Evolutionary conservation across 2,329 filamentous ascomycete genomes (phyloP), one percentile per base, ranked within the genome.

Genomic region (Clarireedia hainanense): DNA sequence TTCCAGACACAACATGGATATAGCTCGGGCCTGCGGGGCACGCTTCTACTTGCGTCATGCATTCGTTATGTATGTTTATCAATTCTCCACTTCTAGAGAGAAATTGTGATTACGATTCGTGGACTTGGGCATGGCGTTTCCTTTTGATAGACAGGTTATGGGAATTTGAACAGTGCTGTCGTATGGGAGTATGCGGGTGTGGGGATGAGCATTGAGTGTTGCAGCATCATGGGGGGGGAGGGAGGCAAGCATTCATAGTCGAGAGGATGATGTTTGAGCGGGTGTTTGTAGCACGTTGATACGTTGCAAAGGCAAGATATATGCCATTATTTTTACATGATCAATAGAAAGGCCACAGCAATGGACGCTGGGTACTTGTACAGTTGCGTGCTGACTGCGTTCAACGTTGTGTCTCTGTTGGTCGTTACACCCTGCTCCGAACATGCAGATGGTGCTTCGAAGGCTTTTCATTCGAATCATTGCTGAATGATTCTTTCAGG

Each of bases 111-210:
- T 40, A 17, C 17, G 37, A n/a, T n/a, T 40, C 17, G 37, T 36
- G 30, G 48, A 54, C 47, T 23, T 45, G 48, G 50, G 58, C 59
- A 61, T 58, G 59, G 58, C 59, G 61, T 60, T 51, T 52, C 51
- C 50, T 56, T 40, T 17, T n/a, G 6, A 40, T 40, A 40, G 17
- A 40, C 17, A 40, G 37, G 37, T 14, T 40, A n/a, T 40, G 37
- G 37, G 37, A 40, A 15, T 40, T 40, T 40, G 15, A 15, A 14
- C 37, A 7, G 15, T 40, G 14, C 14, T 40, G 37, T 40, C 6
- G 14, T 40, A 40, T 17, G 27, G 27, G 27, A 30, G 27, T 40
- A 5, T 40, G 17, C 17, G 37, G 37, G 15, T n/a, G 37, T 15
- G 14, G 6, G 37, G 6, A 15, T 17, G 37, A n/a, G 37, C 37